Base-by-base conservation (phyloP, 1,284 basidiomycete genomes). In the Tremellales sp. region DNA sequence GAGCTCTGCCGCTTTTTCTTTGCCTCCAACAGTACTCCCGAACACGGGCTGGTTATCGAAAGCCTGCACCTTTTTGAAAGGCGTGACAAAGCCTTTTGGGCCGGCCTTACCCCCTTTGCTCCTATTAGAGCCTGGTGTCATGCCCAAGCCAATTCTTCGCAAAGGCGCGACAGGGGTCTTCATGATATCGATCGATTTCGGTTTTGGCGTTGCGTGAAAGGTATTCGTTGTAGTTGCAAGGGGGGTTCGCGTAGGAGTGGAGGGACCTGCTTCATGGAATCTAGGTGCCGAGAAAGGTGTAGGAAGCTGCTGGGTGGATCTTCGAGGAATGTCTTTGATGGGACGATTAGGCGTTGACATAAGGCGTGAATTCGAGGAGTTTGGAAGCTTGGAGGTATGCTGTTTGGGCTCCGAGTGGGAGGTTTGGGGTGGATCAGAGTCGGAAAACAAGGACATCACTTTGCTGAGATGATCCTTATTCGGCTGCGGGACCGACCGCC, bases 41-140 rank as follows among this genome's bases (percentile, higher is more conserved):
- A n/a, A n/a, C n/a, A n/a, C n/a, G n/a, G n/a, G n/a, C n/a, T n/a
- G n/a, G n/a, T n/a, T n/a, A n/a, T n/a, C n/a, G n/a, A n/a, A n/a
- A n/a, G n/a, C n/a, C n/a, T n/a, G n/a, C n/a, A 46, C 31, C 12
- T 45, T 48, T 42, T 66, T 69, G 60, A 74, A 74, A 1, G 73
- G 73, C 2, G 68, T 69, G 5, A 50, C 43, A 39, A 74, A 74
- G 10, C 50, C 53, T 3, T 52, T 44, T 35, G 44, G 16, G 28
- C 48, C 45, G 21, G 36, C 40, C 40, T 51, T 49, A 27, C 51
- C 61, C 24, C 31, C 34, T 31, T 19, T 47, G 19, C 19, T 42
- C 21, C 29, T 36, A 14, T 14, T 50, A 36, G 26, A 51, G n/a
- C n/a, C n/a, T 8, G 70, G 60, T 1, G 66, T 66, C n/a, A 54